Conservation (phyloP, 768 basidiomycete species). For the Russula compacta region DNA sequence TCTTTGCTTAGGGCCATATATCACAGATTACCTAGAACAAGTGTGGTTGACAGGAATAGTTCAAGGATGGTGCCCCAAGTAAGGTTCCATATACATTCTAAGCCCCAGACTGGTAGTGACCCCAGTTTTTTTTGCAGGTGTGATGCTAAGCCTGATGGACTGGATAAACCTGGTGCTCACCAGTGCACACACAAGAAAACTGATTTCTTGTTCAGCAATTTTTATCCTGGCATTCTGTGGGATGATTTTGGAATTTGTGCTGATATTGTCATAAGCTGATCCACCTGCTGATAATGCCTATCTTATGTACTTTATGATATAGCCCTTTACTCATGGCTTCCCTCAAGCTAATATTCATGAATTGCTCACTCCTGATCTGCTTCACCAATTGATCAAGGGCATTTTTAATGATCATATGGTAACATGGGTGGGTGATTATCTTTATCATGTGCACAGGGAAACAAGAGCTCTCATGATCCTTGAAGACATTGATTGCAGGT, state of each 20-base stretch:
- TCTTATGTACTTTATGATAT: no score
- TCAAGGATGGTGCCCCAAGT: conserved; percentile 25
- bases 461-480: conserved; percentile 15
- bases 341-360: conserved; percentile 26
- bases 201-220: conserved; percentile 13
- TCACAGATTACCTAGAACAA: conserved; percentile 15
- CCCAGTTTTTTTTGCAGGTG: conserved; percentile 7
- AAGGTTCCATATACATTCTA: no score
- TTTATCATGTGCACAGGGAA: conserved; percentile 18
- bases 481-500: conserved; percentile 28
- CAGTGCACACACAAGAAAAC: background rate
- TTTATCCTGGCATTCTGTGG: conserved; percentile 23
- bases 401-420: conserved; percentile 33
- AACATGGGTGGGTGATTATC: conserved; percentile 26
- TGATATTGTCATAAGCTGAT: conserved; percentile 22
- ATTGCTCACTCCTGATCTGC: conserved; percentile 24
- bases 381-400: conserved; percentile 30
- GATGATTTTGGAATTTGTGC: conserved; percentile 23
- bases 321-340: background rate
- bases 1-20: conserved; percentile 29
- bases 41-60: conserved; percentile 19
- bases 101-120: no score
- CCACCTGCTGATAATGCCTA: no score
- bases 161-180: background rate
- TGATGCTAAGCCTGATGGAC: background rate